phyloP scores from a whole-genome alignment of 345 rosid genomes.

The Kernera saxatilis region DNA sequence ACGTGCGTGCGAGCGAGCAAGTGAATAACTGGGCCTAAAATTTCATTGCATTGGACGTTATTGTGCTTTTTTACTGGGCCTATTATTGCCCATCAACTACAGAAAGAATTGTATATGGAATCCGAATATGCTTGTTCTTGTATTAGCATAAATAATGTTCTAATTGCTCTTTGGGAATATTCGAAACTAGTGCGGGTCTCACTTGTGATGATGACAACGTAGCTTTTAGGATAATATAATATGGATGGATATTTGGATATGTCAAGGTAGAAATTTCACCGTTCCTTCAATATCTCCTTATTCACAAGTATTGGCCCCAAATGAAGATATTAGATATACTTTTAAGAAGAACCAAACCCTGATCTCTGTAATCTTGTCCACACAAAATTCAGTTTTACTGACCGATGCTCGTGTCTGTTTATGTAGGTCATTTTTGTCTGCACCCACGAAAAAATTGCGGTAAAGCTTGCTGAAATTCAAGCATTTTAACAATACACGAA shows the following conservation, averaged over 20 bases:
- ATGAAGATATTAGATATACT: background rate
- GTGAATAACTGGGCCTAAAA: background rate
- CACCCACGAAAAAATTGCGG: background rate
- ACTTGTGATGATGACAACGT: background rate
- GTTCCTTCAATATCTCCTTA: background rate
- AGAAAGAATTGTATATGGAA: background rate
- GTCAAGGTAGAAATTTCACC: slow-evolving; percentile 12
- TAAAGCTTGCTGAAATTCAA: slow-evolving; percentile 6
- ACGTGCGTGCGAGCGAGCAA: background rate
- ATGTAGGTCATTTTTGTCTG: background rate
- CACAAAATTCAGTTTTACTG: background rate
- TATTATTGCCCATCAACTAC: background rate
- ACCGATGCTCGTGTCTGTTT: background rate
- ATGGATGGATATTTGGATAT: slow-evolving; percentile 25
- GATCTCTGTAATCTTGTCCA: background rate
- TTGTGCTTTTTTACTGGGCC: background rate
- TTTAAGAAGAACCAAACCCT: background rate
- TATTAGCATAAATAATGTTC: background rate
- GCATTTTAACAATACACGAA: slow-evolving; percentile 8
- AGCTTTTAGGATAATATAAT: slow-evolving; percentile 1
- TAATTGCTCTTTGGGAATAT: background rate
- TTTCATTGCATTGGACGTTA: background rate
- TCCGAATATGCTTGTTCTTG: background rate
- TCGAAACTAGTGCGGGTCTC: background rate
- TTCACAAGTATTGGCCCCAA: background rate